phyloP scores from a whole-genome alignment of 2,329 filamentous ascomycete species.

The Elsinoe necatrix region DNA sequence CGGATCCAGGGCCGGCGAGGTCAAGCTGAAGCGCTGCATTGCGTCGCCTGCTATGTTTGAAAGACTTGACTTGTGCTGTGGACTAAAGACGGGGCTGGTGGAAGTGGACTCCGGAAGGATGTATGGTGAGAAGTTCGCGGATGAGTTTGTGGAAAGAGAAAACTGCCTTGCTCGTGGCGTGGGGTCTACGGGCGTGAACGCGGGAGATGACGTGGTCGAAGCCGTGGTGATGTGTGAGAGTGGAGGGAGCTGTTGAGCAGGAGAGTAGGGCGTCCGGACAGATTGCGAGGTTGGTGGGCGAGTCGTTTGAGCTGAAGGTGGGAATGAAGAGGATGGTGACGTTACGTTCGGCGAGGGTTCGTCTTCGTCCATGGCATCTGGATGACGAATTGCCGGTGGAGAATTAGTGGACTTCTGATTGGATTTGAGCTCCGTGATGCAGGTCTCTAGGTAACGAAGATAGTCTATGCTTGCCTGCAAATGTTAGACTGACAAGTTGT shows the following conservation, averaged over 20 bases:
- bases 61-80: constrained; percentile 11
- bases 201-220: constrained; percentile 41
- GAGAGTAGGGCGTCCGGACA: constrained; percentile 29
- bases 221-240: constrained; percentile 34
- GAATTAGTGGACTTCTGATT: constrained; percentile 20
- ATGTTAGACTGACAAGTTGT: not conserved
- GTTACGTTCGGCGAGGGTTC: constrained; percentile 29
- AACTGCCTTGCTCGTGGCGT: constrained; percentile 22
- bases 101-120: constrained; percentile 5
- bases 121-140: constrained; percentile 9
- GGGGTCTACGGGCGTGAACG: constrained; percentile 49
- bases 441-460: constrained; percentile 85
- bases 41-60: constrained; percentile 11
- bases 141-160: constrained; percentile 12
- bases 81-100: constrained; percentile 1
- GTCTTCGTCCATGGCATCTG: constrained; percentile 32
- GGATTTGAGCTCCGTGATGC: constrained; percentile 69
- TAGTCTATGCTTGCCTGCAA: constrained; percentile 88
- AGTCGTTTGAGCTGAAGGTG: constrained; percentile 20
- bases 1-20: constrained; percentile 17
- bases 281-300: constrained; percentile 12
- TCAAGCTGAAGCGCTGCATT: constrained; percentile 15
- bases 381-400: not conserved
- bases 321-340: constrained; percentile 32
- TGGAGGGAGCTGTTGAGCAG: constrained; percentile 32